phyloP scores from a whole-genome alignment of 2,329 filamentous ascomycete genomes.

The Cladosporium phlei region DNA sequence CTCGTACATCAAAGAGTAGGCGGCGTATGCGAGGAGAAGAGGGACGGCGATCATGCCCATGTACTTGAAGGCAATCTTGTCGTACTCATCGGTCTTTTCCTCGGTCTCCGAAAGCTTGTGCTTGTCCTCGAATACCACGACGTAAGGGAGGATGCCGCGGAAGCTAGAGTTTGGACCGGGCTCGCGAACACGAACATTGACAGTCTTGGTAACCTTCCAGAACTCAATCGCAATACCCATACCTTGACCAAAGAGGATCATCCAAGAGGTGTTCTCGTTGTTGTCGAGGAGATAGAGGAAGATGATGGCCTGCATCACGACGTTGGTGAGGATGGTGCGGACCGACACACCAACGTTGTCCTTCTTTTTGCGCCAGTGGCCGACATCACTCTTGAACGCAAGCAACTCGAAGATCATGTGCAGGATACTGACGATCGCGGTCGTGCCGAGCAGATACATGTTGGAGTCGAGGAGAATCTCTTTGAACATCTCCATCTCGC shows the following conservation, averaged over 20 bases:
- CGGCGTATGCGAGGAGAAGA: conserved; percentile 80
- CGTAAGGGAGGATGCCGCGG: conserved; percentile 55
- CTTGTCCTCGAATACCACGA: conserved; percentile 88
- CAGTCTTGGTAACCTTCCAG: conserved; percentile 96
- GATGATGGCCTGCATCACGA: conserved; percentile 94
- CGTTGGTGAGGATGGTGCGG: conserved; percentile 91
- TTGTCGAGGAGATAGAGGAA: conserved; percentile 97
- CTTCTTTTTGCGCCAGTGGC: conserved; percentile 99
- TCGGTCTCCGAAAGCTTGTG: conserved; percentile 92
- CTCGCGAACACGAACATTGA: conserved; percentile 76
- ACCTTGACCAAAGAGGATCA: conserved; percentile 92
- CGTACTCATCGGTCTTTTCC: conserved; percentile 97
- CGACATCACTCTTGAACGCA: conserved; percentile 94
- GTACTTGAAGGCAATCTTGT: conserved; percentile 95
- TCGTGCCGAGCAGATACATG: conserved; percentile 80
- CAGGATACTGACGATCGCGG: conserved; percentile 75
- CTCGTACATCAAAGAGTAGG: conserved; percentile 88
- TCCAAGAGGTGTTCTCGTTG: conserved; percentile 96
- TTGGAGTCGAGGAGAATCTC: conserved; percentile 92
- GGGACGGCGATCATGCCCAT: conserved; percentile 90
- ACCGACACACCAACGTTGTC: conserved; percentile 96
- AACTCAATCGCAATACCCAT: conserved; percentile 73
- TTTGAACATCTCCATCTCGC: conserved; percentile 95
- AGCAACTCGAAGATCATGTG: conserved; percentile 95
- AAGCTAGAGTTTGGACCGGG: conserved; percentile 64